Evolutionary conservation across 768 basidiomycete species (phyloP), one percentile per base, ranked within the genome.

Genomic region (Rubroboletus satanas): DNA sequence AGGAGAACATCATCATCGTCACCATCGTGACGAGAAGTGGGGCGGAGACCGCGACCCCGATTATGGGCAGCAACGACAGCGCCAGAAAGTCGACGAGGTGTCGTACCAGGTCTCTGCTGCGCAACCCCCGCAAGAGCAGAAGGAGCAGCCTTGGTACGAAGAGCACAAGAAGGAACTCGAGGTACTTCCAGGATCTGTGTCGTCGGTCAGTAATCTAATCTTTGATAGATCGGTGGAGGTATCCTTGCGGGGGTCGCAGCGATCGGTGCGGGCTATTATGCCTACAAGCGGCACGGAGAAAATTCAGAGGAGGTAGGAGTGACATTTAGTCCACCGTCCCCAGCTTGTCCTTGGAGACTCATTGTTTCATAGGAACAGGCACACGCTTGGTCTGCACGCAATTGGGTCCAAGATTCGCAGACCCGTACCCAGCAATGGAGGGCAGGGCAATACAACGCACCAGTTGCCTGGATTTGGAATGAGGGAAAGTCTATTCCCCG

Each of bases 391-490:
- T 78, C 74, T 50, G 59, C 70, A 7, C 67, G 71, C 53, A 74
- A 74, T 32, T 90, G 88, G 88, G 41, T 81, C 21, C 58, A 71
- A 7, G 85, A 84, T 0, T 84, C 87, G 5, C 74, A 79, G 59
- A 53, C 44, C n/a, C 82, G 83, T 56, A 82, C 83, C 11, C 67
- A 74, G 7, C 69, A 75, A 10, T 86, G 75, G 73, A 66, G 74
- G 60, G 62, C 63, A 12, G 66, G 76, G 18, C 79, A 78, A 0
- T 76, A 76, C 18, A 65, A 66, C 0, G 74, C 66, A 1, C 83
- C 85, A 4, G 75, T 77, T 12, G 81, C 80, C 21, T 91, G 88
- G 88, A 61, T 87, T 35, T 75, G 84, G 46, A 79, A 74, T 37
- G 71, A 81, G 39, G 85, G 85, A 48, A 82, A 73, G 62, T 65